Evolutionary conservation across 2,329 filamentous ascomycete species (phyloP).

Genomic region (Fusarium sp.): DNA sequence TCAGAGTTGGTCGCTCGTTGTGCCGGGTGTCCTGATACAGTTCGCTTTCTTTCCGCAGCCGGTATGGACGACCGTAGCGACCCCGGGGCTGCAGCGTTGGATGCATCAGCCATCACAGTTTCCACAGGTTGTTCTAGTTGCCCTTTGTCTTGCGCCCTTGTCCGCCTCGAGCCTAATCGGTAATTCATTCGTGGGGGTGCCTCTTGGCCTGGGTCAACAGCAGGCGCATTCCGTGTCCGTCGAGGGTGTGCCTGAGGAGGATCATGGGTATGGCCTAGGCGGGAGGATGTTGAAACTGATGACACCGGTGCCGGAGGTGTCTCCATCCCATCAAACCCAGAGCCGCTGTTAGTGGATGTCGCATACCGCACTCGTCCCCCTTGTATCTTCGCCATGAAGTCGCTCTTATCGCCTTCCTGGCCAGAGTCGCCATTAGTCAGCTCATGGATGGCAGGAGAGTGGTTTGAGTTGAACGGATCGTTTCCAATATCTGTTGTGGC

Average conservation of each 20-base stretch:
- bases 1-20: slow-evolving; percentile 63
- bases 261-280: slow-evolving; percentile 51
- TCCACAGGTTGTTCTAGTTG: slow-evolving; percentile 52
- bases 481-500: slow-evolving; percentile 51
- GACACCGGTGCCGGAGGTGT: slow-evolving; percentile 61
- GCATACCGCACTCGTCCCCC: slow-evolving; percentile 61
- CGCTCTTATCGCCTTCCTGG: slow-evolving; percentile 59
- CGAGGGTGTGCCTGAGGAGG: slow-evolving; percentile 64
- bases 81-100: slow-evolving; percentile 52
- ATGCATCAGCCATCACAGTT: slow-evolving; percentile 55
- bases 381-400: slow-evolving; percentile 67
- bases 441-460: slow-evolving; percentile 55
- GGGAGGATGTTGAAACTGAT: slow-evolving; percentile 40
- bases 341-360: slow-evolving; percentile 51
- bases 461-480: slow-evolving; percentile 65
- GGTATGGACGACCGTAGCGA: slow-evolving; percentile 54
- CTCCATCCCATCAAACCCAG: slow-evolving; percentile 68
- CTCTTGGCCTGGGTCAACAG: slow-evolving; percentile 64
- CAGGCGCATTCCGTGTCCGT: slow-evolving; percentile 65
- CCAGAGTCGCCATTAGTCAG: slow-evolving; percentile 56
- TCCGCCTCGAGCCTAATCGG: slow-evolving; percentile 59
- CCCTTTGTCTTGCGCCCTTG: slow-evolving; percentile 53
- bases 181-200: slow-evolving; percentile 74
- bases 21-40: slow-evolving; percentile 84
- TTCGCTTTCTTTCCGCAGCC: slow-evolving; percentile 81